Evolutionary conservation across 1,284 basidiomycete genomes (phyloP).

Genomic region (Inonotus hispidus): DNA sequence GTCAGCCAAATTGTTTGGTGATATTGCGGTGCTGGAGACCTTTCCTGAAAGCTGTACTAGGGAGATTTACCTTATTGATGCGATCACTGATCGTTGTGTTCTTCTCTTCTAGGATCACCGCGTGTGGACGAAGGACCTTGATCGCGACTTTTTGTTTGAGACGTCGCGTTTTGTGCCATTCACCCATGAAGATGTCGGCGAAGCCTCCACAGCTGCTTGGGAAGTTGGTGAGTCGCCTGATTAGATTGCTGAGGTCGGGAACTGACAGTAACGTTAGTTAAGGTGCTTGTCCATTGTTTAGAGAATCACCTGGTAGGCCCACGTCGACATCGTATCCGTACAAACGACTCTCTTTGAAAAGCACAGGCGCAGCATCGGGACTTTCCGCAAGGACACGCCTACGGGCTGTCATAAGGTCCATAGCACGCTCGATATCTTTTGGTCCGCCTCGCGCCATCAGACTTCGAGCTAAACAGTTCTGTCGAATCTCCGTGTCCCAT

Average conservation of each 20-base stretch:
- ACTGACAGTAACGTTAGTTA: constrained; percentile 7
- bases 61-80: constrained; percentile 9
- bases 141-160: constrained; percentile 13
- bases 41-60: background rate
- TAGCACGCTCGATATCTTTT: constrained; percentile 11
- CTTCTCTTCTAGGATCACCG: background rate
- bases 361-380: background rate
- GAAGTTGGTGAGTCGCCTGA: constrained; percentile 8
- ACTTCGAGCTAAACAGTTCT: constrained; percentile 12
- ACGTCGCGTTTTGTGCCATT: constrained; percentile 10
- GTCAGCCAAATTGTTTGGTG: too few relatives aligned
- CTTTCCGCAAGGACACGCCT: background rate
- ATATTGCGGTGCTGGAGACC: too few relatives aligned
- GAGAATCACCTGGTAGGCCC: constrained; percentile 6
- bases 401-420: constrained; percentile 10
- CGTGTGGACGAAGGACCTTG: constrained; percentile 13
- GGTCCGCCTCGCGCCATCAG: constrained; percentile 12
- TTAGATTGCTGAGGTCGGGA: constrained; percentile 11
- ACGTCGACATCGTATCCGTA: constrained; percentile 10
- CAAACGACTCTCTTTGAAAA: background rate
- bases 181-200: constrained; percentile 17
- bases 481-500: constrained; percentile 13
- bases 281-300: background rate
- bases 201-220: constrained; percentile 15
- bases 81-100: constrained; percentile 6